Evolutionary conservation across 1,139 yeast species (phyloP).

Genomic region (Taphrina pruni): DNA sequence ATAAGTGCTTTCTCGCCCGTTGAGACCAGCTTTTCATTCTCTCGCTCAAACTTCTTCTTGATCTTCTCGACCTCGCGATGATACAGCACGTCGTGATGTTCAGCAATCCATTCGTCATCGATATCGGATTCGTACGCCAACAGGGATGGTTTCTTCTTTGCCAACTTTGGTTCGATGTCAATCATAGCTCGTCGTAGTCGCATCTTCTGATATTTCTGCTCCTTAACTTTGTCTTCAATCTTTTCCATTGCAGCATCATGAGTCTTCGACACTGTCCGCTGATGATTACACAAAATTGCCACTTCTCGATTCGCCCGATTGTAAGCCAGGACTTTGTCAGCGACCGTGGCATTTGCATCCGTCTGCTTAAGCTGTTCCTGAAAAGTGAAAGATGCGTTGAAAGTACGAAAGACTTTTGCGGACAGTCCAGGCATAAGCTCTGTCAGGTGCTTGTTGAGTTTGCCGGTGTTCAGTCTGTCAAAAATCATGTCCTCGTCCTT

Average conservation of each 20-base stretch:
- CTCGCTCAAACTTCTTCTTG: slow-evolving; percentile 70
- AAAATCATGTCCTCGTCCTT: slow-evolving; percentile 88
- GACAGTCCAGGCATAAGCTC: slow-evolving; percentile 91
- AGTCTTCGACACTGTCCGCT: slow-evolving; percentile 84
- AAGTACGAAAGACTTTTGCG: slow-evolving; percentile 97
- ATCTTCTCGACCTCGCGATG: slow-evolving; percentile 69
- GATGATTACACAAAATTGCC: slow-evolving; percentile 96
- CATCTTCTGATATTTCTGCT: slow-evolving; percentile 81
- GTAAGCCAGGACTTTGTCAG: slow-evolving; percentile 83
- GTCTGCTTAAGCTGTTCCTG: slow-evolving; percentile 89
- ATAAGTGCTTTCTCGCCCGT: slow-evolving; percentile 63
- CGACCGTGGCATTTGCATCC: slow-evolving; percentile 80
- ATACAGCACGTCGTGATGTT: slow-evolving; percentile 62
- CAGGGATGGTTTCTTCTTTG: slow-evolving; percentile 58
- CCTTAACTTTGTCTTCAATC: slow-evolving; percentile 75
- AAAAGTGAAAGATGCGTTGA: slow-evolving; percentile 85
- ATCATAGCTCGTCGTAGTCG: slow-evolving; percentile 74
- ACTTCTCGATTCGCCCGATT: slow-evolving; percentile 96
- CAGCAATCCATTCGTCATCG: slow-evolving; percentile 53
- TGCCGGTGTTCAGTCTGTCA: slow-evolving; percentile 83
- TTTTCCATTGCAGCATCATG: slow-evolving; percentile 82
- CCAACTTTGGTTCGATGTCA: slow-evolving; percentile 64
- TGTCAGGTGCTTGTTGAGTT: slow-evolving; percentile 84
- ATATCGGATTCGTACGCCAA: slow-evolving; percentile 77
- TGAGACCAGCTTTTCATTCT: slow-evolving; percentile 71